Evolutionary conservation across 2,329 filamentous ascomycete genomes (phyloP).

Genomic region (Colletotrichum sidae): DNA sequence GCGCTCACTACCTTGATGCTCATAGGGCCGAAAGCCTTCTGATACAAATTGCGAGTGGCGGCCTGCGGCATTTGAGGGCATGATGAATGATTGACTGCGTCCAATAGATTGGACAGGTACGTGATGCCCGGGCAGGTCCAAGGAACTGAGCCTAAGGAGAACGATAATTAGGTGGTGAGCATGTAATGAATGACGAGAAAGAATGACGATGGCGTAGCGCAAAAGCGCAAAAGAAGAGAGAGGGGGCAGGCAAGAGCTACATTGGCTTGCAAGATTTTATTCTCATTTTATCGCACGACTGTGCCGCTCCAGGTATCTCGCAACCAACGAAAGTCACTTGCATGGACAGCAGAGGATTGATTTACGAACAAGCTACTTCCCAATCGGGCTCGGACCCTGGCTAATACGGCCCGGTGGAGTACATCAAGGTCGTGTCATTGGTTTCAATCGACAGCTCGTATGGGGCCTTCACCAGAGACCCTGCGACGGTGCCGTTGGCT

Average conservation of each 20-base stretch:
- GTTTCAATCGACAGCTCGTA: conserved; percentile 10
- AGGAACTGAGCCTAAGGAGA: background rate
- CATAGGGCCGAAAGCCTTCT: conserved; percentile 25
- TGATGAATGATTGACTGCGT: background rate
- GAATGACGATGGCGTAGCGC: background rate
- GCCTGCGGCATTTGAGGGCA: background rate
- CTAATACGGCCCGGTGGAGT: background rate
- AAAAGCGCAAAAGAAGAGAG: conserved; percentile 1
- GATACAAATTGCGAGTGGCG: conserved; percentile 15
- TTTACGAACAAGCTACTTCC: conserved; percentile 1
- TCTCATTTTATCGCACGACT: conserved; percentile 28
- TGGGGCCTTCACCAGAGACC: conserved; percentile 11
- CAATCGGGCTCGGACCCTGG: conserved; percentile 7
- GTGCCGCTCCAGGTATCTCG: conserved; percentile 19
- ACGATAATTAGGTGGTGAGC: background rate
- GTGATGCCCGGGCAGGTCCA: background rate
- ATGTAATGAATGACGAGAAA: background rate
- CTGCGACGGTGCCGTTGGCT: conserved; percentile 22
- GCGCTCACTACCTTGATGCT: conserved; percentile 13
- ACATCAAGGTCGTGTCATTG: conserved; percentile 24
- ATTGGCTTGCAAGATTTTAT: conserved; percentile 7
- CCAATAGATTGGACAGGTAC: no score
- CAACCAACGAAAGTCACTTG: conserved; percentile 9
- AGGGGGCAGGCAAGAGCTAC: background rate
- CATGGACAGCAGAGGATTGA: conserved; percentile 7